phyloP scores from a whole-genome alignment of 139 green algal genomes.

The Chlamydomonas schloesseri region DNA sequence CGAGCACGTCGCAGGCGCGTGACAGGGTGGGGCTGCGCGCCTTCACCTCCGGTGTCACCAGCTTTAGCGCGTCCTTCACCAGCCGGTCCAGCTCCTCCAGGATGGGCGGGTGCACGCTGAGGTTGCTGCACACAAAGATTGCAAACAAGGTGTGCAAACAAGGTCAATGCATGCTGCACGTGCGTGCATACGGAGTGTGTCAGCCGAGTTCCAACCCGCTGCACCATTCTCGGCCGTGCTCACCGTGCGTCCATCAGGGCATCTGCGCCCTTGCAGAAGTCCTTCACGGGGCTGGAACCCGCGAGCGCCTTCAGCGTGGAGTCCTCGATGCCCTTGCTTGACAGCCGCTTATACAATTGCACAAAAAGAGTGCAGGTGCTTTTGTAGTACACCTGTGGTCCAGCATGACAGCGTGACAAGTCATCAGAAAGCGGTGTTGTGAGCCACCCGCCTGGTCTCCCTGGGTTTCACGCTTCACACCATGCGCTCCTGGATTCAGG shows the following conservation, averaged over 20 bases:
- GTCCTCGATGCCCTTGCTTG: background rate
- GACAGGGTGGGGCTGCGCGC: background rate
- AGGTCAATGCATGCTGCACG: background rate
- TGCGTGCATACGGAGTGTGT: background rate
- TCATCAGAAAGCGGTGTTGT: too few species aligned
- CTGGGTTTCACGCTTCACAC: too few species aligned
- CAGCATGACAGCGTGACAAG: too few species aligned
- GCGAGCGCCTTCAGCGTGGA: background rate
- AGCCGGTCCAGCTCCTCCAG: background rate
- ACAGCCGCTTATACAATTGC: background rate
- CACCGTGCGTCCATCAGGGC: background rate
- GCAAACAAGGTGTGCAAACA: background rate
- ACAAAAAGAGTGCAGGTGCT: too few species aligned
- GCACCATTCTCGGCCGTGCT: background rate
- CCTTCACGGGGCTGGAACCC: background rate
- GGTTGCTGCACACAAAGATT: background rate
- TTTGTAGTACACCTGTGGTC: too few species aligned
- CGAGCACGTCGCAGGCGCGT: background rate
- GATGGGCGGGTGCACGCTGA: background rate
- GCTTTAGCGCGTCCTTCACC: background rate
- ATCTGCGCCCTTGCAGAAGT: background rate
- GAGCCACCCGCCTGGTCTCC: too few species aligned
- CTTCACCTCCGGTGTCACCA: background rate
- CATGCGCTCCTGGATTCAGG: too few species aligned
- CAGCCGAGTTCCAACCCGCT: background rate